Percentiles rank a stretch among this genome's conserved stretches.
Conservation (phyloP, 1,284 basidiomycete species). For the Puccinia triticina region DNA sequence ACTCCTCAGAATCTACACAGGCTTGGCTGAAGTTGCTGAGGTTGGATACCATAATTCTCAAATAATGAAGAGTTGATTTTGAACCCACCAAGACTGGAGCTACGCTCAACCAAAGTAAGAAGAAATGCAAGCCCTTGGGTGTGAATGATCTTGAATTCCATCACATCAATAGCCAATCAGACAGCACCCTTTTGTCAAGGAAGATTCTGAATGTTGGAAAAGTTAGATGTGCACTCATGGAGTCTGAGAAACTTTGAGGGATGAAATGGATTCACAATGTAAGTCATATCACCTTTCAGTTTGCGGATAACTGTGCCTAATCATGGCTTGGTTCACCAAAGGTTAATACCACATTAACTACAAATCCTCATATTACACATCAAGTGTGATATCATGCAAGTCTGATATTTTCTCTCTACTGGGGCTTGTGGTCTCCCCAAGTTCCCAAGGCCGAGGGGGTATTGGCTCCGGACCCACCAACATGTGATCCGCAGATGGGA, state of each 20-base stretch:
- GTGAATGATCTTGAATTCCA: background rate
- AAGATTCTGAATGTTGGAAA: slow-evolving; percentile 9
- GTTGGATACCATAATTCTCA: no score
- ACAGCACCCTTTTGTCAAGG: no score
- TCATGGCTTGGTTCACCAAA: background rate
- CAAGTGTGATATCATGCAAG: slow-evolving; percentile 45
- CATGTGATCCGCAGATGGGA: background rate
- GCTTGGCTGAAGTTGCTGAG: background rate
- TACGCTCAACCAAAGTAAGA: background rate
- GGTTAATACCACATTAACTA: slow-evolving; percentile 38
- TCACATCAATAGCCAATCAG: background rate
- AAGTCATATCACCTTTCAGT: background rate
- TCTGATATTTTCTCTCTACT: slow-evolving; percentile 45
- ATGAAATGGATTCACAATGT: slow-evolving; percentile 47
- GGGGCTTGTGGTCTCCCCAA: slow-evolving; percentile 26
- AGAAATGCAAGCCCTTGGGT: background rate
- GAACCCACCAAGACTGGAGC: background rate
- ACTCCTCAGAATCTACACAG: background rate
- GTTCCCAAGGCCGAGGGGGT: background rate
- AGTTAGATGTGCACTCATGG: slow-evolving; percentile 37
- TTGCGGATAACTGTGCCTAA: background rate
- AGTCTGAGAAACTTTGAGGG: slow-evolving; percentile 33
- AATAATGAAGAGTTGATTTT: slow-evolving; percentile 35
- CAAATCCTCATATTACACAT: slow-evolving; percentile 37
- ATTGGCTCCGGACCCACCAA: background rate